Evolutionary conservation across 192 early-diverging fungal species (phyloP).

Genomic region (Coemansia sp.): DNA sequence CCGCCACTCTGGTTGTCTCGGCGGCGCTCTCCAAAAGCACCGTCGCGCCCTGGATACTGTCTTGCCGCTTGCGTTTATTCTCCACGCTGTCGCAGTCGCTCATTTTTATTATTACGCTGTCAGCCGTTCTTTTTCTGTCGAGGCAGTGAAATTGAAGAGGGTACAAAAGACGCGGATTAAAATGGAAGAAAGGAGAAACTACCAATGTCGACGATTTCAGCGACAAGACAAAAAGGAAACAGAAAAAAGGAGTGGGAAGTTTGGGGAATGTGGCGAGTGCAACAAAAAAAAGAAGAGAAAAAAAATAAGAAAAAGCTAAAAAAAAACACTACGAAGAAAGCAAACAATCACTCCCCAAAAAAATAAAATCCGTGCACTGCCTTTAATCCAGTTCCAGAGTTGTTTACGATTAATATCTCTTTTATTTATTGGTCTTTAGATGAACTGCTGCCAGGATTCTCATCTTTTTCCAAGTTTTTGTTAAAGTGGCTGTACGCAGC

Average conservation of each 20-base stretch:
- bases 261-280: no score
- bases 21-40: neutral
- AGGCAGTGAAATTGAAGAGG: neutral
- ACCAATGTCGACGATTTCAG: no score
- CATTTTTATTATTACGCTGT: neutral
- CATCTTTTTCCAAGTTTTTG: constrained; percentile 11
- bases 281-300: constrained; percentile 7
- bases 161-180: constrained; percentile 12
- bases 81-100: constrained; percentile 26
- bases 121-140: neutral
- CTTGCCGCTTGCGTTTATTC: constrained; percentile 55
- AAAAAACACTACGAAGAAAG: neutral
- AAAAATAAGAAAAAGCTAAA: constrained; percentile 7
- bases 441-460: constrained; percentile 2
- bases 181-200: no score
- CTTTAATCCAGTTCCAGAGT: neutral
- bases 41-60: constrained; percentile 29
- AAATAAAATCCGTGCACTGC: neutral
- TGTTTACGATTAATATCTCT: neutral
- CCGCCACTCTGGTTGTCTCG: neutral
- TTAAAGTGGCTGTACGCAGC: constrained; percentile 31
- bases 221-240: no score
- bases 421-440: neutral
- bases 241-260: no score
- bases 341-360: constrained; percentile 7